Evolutionary conservation across 257 asterid species (phyloP).

Genomic region (Solanum gandarillasii): DNA sequence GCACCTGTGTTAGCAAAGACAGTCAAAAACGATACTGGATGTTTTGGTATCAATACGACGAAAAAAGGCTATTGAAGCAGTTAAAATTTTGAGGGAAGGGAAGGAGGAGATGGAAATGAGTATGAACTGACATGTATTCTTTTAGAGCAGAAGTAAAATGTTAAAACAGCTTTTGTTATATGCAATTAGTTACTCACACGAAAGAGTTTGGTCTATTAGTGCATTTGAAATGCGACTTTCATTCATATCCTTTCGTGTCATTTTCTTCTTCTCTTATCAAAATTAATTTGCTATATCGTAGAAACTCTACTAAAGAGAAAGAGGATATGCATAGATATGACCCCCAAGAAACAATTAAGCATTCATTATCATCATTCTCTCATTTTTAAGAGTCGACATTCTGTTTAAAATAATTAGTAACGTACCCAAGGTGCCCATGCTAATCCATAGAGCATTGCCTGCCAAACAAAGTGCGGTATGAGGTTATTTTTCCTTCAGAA

Average conservation of each 20-base stretch:
- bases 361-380: neutral
- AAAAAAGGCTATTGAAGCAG: neutral
- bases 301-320: neutral
- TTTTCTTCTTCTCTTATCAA: neutral
- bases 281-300: neutral
- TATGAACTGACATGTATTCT: neutral
- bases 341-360: neutral
- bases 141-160: neutral
- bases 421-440: constrained; percentile 98
- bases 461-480: neutral
- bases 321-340: neutral
- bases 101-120: neutral
- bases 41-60: neutral
- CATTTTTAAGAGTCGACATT: neutral
- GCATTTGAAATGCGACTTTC: neutral
- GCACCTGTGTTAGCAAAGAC: constrained; percentile 42
- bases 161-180: neutral
- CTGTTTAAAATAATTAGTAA: neutral
- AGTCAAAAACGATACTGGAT: neutral
- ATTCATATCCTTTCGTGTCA: neutral
- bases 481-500: neutral
- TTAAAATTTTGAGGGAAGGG: neutral
- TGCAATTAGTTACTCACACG: neutral
- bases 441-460: constrained; percentile 88
- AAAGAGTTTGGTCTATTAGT: neutral